Base-by-base conservation (phyloP, 2,329 filamentous ascomycete genomes). In the Phialophora tarda region DNA sequence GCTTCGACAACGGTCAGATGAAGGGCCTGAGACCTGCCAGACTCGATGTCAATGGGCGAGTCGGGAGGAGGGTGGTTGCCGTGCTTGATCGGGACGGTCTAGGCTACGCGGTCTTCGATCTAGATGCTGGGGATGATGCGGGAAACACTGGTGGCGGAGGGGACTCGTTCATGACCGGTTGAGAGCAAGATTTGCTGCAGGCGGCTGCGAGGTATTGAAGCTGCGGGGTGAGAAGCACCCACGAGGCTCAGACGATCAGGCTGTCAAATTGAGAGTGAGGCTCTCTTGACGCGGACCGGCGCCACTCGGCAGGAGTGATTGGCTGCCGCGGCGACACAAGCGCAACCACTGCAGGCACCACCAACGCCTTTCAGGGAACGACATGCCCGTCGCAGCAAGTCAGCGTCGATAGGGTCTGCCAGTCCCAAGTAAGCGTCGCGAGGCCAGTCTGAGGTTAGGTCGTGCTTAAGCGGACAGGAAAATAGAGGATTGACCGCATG, bases 91-190 rank as follows among this genome's bases (percentile, higher is more conserved):
- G 82, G 30, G 82, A 85, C 72, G 75, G 78, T 41, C 78, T 83
- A 73, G 81, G 83, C 66, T 88, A 86, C 75, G 79, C 82, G 56
- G 82, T 88, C 14, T 75, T 87, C 65, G 85, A 88, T 74, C 72
- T 88, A 69, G 85, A 82, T 72, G 38, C 63, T 47, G 74, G 73
- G 55, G 75, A 70, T 38, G 73, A 76, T 11, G 76, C 72, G 21
- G 74, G 73, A 6, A 74, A 75, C 7, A 70, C 69, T 8, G 74
- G 74, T 21, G 72, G 73, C 12, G 73, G 71, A 28, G 74, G 72
- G 12, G 69, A 71, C 41, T 57, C 66, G 24, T 23, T 65, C 28
- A 67, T 69, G 67, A 67, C 67, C 59, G 64, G 58, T 14, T 69
- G 55, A 64, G 12, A 8, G 48, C 4, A 26, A 26, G 8, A 51